Percentiles rank a stretch among this genome's conserved stretches.
These are phyloP conservation scores for Ceratobasidium theobromae DNA, from an alignment of 1,284 basidiomycete species.

Conservation along the genomic window DNA sequence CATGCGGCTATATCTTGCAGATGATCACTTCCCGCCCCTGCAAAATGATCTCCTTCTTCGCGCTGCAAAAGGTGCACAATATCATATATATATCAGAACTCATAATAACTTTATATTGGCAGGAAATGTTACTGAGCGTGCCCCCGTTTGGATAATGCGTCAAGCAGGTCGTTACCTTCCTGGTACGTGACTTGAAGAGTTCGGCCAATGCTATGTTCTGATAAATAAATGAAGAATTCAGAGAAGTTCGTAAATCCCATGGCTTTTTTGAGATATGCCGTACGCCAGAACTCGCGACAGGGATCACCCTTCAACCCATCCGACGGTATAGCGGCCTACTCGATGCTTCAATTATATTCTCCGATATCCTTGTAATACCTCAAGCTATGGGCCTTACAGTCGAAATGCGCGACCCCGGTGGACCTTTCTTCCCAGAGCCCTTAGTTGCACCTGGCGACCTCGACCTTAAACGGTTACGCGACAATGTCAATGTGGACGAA, in stretches of 20 bases:
- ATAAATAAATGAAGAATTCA: constrained; percentile 65
- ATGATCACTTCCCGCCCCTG: constrained; percentile 63
- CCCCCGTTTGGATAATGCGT: constrained; percentile 99
- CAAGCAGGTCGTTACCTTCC: constrained; percentile 96
- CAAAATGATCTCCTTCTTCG: constrained; percentile 89
- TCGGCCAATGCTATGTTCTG: constrained; percentile 33
- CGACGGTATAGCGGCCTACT: constrained; percentile 79
- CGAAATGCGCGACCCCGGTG: constrained; percentile 78
- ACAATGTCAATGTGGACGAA: constrained; percentile 71
- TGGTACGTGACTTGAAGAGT: constrained; percentile 54
- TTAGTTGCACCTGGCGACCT: constrained; percentile 76
- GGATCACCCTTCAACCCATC: constrained; percentile 91
- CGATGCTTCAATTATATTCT: constrained; percentile 96
- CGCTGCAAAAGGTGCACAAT: constrained; percentile 80
- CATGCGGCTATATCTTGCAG: constrained; percentile 23
- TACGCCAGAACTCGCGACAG: constrained; percentile 78
- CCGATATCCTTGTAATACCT: constrained; percentile 93
- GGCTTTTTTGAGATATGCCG: constrained; percentile 94
- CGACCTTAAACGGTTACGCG: constrained; percentile 50
- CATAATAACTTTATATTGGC: too few relatives aligned
- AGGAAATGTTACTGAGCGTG: constrained; percentile 87
- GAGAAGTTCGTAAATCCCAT: constrained; percentile 76
- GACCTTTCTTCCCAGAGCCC: constrained; percentile 83
- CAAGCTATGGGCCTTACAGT: constrained; percentile 96
- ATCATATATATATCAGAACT: constrained; percentile 33